Percentiles rank a stretch among this genome's conserved stretches.
Conservation (phyloP, 1,139 yeast genomes). For the Pichia kudriavzevii region DNA sequence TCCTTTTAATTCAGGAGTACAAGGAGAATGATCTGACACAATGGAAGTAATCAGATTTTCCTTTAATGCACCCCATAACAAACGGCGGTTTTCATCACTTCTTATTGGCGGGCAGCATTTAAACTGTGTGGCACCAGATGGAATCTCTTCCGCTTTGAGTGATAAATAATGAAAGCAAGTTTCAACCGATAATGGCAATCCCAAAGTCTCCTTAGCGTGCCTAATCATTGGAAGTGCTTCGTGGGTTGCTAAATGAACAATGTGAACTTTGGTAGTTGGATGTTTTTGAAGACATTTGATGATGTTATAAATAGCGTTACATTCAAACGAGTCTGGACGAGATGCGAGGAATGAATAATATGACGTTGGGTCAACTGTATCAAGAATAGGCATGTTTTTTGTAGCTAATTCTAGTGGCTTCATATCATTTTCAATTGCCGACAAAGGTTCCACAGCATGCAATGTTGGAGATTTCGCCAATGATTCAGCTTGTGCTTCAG, state of each 20-base stretch:
- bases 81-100: slow-evolving; percentile 56
- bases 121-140: slow-evolving; percentile 69
- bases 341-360: slow-evolving; percentile 74
- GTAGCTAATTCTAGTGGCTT: slow-evolving; percentile 45
- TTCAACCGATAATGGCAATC: slow-evolving; percentile 67
- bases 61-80: slow-evolving; percentile 70
- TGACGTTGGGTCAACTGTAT: slow-evolving; percentile 49
- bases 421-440: slow-evolving; percentile 30
- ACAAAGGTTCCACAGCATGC: slow-evolving; percentile 51
- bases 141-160: slow-evolving; percentile 67
- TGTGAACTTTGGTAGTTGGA: slow-evolving; percentile 71
- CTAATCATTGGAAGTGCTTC: slow-evolving; percentile 68
- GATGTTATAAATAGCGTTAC: slow-evolving; percentile 70
- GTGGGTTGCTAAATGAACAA: slow-evolving; percentile 83
- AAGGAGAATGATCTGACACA: slow-evolving; percentile 93
- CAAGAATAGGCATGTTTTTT: slow-evolving; percentile 35
- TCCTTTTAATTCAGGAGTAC: slow-evolving; percentile 84
- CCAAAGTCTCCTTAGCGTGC: slow-evolving; percentile 49
- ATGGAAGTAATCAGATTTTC: slow-evolving; percentile 69
- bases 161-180: slow-evolving; percentile 90
- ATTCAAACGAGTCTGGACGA: slow-evolving; percentile 82
- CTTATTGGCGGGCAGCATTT: slow-evolving; percentile 96
- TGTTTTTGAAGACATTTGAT: slow-evolving; percentile 50
- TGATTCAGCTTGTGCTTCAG: slow-evolving; percentile 44
- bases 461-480: slow-evolving; percentile 48